Conservation (phyloP, 2,329 filamentous ascomycete genomes). For the Sarocladium oryzae region DNA sequence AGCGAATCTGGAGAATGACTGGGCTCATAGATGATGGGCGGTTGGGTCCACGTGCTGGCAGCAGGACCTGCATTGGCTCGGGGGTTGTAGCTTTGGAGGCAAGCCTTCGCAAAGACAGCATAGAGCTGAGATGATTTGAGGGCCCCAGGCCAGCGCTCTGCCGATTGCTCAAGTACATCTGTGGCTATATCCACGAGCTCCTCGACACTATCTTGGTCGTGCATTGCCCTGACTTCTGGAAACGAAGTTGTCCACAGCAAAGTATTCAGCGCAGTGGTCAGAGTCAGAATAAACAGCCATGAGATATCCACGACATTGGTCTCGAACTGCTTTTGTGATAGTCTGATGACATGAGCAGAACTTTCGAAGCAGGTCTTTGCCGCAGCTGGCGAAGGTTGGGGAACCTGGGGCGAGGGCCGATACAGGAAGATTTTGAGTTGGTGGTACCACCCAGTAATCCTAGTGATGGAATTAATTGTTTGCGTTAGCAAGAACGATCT, state of each 20-base stretch:
- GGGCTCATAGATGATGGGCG: slow-evolving; percentile 10
- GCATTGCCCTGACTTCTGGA: slow-evolving; percentile 67
- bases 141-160: slow-evolving; percentile 87
- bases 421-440: slow-evolving; percentile 85
- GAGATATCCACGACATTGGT: slow-evolving; percentile 75
- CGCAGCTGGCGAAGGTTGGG: slow-evolving; percentile 72
- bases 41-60: slow-evolving; percentile 8
- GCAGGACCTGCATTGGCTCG: slow-evolving; percentile 20
- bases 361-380: slow-evolving; percentile 80
- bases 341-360: slow-evolving; percentile 71
- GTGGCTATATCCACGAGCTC: slow-evolving; percentile 67
- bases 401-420: slow-evolving; percentile 85
- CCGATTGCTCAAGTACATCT: slow-evolving; percentile 71
- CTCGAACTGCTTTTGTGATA: slow-evolving; percentile 74
- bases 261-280: slow-evolving; percentile 90
- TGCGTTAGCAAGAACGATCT: not conserved
- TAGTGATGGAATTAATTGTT: slow-evolving; percentile 19
- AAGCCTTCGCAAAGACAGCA: slow-evolving; percentile 75
- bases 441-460: slow-evolving; percentile 66
- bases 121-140: slow-evolving; percentile 75
- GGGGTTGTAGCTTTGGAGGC: slow-evolving; percentile 78
- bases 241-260: slow-evolving; percentile 91
- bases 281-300: slow-evolving; percentile 83
- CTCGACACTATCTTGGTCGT: slow-evolving; percentile 70
- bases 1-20: slow-evolving; percentile 21